Evolutionary conservation across 2,329 filamentous ascomycete genomes (phyloP).

Genomic region (Cercospora sojina): DNA sequence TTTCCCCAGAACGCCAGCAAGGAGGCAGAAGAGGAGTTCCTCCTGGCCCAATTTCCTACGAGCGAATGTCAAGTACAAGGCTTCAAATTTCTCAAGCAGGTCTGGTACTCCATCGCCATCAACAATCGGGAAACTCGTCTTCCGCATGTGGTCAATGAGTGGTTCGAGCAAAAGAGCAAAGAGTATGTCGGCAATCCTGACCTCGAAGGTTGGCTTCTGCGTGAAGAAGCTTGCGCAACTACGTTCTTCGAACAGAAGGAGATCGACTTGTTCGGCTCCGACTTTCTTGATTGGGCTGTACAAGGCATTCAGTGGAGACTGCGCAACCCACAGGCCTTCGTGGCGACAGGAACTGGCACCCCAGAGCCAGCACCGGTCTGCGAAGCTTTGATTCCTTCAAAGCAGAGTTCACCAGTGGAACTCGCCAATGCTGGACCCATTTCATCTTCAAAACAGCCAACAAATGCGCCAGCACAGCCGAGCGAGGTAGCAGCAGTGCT

Average conservation of each 20-base stretch:
- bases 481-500: not conserved
- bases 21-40: constrained; percentile 36
- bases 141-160: constrained; percentile 28
- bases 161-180: constrained; percentile 28
- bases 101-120: constrained; percentile 35
- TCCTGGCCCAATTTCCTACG: constrained; percentile 32
- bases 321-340: constrained; percentile 1
- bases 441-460: not conserved
- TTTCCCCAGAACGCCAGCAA: constrained; percentile 34
- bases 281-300: constrained; percentile 24
- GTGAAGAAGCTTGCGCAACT: constrained; percentile 20
- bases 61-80: constrained; percentile 34
- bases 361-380: not conserved
- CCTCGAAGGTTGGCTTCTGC: constrained; percentile 26
- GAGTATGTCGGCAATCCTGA: constrained; percentile 25
- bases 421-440: not conserved
- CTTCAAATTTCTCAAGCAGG: constrained; percentile 40
- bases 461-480: not conserved
- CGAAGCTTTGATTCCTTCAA: not conserved
- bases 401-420: not conserved
- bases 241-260: constrained; percentile 30
- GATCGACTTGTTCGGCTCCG: constrained; percentile 22
- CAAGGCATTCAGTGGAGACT: constrained; percentile 21
- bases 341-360: not conserved
- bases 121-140: constrained; percentile 34